Conservation (phyloP, 225 moss, liverwort and hornwort species). For the Antitrichia curtipendula region DNA sequence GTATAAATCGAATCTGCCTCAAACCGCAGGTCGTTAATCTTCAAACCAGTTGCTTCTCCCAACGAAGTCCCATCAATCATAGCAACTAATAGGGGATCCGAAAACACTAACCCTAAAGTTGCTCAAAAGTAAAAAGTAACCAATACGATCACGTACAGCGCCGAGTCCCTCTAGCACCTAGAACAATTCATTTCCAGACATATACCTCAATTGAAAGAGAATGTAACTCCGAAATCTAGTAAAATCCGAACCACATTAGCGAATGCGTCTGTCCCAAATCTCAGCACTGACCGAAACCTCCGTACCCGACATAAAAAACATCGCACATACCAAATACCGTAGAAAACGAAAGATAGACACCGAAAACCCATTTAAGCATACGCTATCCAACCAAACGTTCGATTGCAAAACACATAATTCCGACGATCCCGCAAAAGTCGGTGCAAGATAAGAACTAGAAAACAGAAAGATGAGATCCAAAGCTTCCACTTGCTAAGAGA, state of each 20-base stretch:
- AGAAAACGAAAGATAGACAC: background rate
- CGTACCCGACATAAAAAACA: background rate
- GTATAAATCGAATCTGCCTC: slow-evolving; percentile 79
- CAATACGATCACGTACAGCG: background rate
- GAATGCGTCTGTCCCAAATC: background rate
- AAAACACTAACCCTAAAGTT: background rate
- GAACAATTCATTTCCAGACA: background rate
- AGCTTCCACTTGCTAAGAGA: background rate
- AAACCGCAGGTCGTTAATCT: background rate
- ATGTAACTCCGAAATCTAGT: background rate
- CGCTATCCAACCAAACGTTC: background rate
- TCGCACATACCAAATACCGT: background rate
- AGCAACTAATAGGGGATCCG: background rate
- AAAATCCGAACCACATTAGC: background rate
- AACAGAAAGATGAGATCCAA: background rate
- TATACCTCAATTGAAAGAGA: background rate
- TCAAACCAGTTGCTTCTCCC: background rate
- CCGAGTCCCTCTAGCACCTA: background rate
- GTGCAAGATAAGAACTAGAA: background rate
- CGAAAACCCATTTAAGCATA: background rate
- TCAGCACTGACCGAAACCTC: background rate
- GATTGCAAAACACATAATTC: background rate
- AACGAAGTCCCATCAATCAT: background rate
- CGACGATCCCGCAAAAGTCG: background rate
- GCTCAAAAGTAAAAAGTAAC: background rate